Base-by-base conservation (phyloP, 208 protist genomes). In the Leishmania guyanensis region DNA sequence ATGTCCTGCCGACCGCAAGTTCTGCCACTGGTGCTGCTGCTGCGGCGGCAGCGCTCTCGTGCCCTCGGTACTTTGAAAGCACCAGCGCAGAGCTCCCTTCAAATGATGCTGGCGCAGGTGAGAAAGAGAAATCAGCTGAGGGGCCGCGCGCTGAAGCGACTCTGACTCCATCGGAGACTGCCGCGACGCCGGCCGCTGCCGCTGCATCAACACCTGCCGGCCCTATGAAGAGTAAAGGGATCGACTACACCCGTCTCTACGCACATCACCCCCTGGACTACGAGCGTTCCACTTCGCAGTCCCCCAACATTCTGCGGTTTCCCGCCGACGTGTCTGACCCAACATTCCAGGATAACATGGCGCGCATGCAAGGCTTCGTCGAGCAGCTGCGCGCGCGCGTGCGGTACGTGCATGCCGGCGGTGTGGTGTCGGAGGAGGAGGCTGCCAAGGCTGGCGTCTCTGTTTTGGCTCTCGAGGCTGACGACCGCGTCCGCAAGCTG, bases 321-420 rank as follows among this genome's bases (percentile, higher is more conserved):
- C 90, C 88, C 8, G 88, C 86, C 46, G 83, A 91, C 70, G 65
- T 54, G 9, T 69, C 78, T 36, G 72, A 88, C 83, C 54, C 88
- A 10, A 64, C 81, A 2, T 93, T 91, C 64, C 73, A 86, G 69
- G 86, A 91, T 62, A 93, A 91, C 78, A 65, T 83, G 80, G 81
- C 74, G 20, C 88, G 87, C 50, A 93, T 93, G 90, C 68, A 92
- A n/a, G 74, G 62, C 26, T 81, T 93, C 20, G 87, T 89, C 6
- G 39, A 70, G 22, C 87, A 92, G 75, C 80, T 93, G 65, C 82
- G 76, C 22, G 71, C 78, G 33, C 86, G 87, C 39, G 86, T 93
- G 46, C 72, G 73, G 17, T 77, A 83, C 66, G 84, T 92, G 56
- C 68, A 79, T 26, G 56, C 81, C 9, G 90, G 88, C 22, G 77